Evolutionary conservation across 73 alveolate genomes (phyloP), one percentile per base, ranked within the genome.

Genomic region (Halteria grandinella): DNA sequence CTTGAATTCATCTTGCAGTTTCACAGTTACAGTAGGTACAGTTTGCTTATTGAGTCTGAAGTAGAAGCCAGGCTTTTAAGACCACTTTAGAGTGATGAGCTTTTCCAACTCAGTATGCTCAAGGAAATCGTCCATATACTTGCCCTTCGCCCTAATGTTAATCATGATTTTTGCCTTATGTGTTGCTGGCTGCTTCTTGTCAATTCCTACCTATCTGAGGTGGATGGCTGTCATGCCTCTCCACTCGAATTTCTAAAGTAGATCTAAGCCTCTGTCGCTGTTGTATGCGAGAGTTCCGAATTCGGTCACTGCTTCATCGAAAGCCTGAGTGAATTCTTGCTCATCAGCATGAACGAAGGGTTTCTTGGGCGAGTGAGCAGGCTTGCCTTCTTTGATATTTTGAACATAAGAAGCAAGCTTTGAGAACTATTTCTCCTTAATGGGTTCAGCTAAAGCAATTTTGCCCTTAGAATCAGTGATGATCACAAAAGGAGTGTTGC

Each of bases 241-340:
- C 74, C 74, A 57, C 31, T 51, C 55, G 74, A 57, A 57, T 3
- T 34, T 3, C 31, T 33, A 6, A 3, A 57, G 28, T 7, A 32
- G 4, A 28, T 29, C 74, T 24, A 8, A 57, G 54, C 5, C 36
- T 18, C 2, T 31, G 54, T 24, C 52, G 6, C 28, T 27, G 3
- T 25, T 29, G 6, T 6, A 41, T 21, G 29, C 23, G 17, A 57
- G 36, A 12, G 52, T 28, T 3, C 3, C 12, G 28, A 57, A 31
- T 6, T 11, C 70, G 21, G 21, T 11, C 6, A 12, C 21, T 20
- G 11, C 11, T 11, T 12, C 53, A 6, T 54, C 54, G 23, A 8
- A 12, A 54, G 21, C 23, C 51, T 54, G 52, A 24, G 21, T 54
- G 28, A 54, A 54, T 7, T 54, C 70, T 20, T 20, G n/a, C 18